Evolutionary conservation across 306 rosid genomes (phyloP), one percentile per base, ranked within the genome.

Genomic region (Lathyrus tuberosus): DNA sequence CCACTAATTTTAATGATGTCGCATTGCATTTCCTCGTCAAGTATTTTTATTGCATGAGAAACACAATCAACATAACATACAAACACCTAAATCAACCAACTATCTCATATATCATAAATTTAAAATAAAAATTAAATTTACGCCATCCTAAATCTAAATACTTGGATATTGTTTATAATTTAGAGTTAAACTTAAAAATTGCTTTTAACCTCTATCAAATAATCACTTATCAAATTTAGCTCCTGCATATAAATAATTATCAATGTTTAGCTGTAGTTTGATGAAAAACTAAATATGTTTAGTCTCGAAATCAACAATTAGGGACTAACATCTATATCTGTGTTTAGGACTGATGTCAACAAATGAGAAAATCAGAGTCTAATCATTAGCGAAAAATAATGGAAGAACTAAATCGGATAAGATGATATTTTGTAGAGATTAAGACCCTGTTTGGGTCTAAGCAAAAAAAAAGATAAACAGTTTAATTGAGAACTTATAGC

Each of bases 1-100:
- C 78, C 85, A n/a, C 89, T 82, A 69, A 91, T 88, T 84, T 91
- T 91, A 65, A 94, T 87, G 56, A 91, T 83, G 74, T 91, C 99
- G 56, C 97, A 87, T 71, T 88, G 96, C 78, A 89, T 20, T 73
- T 91, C 99, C 71, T 94, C 99, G 1, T 87, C 82, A 10, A 94
- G 89, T 73, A 91, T 77, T 80, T 87, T 94, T 65, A 91, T 68
- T 11, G 98, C 96, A 96, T 93, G 81, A 37, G 40, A 63, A 61
- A 26, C 46, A 26, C 17, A 14, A 76, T 18, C 26, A 74, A 48
- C 56, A 63, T 2, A 67, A 22, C 63, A 68, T 0, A 33, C n/a
- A 70, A 38, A 40, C 37, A 43, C 68, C 13, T 37, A 47, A 79
- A 65, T 73, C 38, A 70, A 31, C 26, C 48, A 42, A 65, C 65